A percentile compares a stretch with the other conserved stretches of the same genome.
Evolutionary conservation across 2,329 filamentous ascomycete genomes (phyloP).

Genomic region (Pseudogymnoascus verrucosus): DNA sequence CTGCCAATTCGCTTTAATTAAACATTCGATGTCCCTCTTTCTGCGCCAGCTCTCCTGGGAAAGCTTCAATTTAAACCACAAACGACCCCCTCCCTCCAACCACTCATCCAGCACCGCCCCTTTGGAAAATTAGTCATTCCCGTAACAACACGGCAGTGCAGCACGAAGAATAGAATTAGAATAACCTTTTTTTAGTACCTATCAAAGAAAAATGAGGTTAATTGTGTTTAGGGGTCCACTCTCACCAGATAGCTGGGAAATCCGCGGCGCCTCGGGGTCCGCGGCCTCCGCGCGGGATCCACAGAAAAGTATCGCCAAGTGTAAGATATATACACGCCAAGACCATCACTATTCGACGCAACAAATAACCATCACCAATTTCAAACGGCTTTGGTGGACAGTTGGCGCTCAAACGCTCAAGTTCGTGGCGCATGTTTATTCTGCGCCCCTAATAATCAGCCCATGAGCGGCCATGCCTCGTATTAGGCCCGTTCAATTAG

Average conservation of each 20-base stretch:
- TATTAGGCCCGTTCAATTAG: neutral
- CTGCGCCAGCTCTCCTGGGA: neutral
- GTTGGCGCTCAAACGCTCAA: neutral
- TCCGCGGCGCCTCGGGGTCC: neutral
- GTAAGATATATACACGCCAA: neutral
- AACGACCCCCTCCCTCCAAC: neutral
- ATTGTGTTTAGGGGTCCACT: neutral
- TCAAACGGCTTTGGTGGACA: neutral
- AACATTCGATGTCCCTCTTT: neutral
- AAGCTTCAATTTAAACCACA: neutral
- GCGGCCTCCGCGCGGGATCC: neutral
- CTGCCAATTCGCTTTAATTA: neutral
- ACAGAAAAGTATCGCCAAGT: neutral
- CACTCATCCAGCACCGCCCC: neutral
- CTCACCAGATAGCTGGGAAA: neutral
- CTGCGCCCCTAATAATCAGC: neutral
- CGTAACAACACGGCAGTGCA: neutral
- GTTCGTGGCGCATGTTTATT: neutral
- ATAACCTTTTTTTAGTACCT: neutral
- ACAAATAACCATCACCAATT: neutral
- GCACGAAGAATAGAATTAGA: neutral
- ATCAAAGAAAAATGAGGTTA: neutral
- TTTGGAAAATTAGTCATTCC: neutral
- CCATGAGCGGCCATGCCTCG: neutral
- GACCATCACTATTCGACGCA: neutral